Conservation (phyloP, 176 grass and related monocot genomes). For the Rhipidocladum racemiflorum region DNA sequence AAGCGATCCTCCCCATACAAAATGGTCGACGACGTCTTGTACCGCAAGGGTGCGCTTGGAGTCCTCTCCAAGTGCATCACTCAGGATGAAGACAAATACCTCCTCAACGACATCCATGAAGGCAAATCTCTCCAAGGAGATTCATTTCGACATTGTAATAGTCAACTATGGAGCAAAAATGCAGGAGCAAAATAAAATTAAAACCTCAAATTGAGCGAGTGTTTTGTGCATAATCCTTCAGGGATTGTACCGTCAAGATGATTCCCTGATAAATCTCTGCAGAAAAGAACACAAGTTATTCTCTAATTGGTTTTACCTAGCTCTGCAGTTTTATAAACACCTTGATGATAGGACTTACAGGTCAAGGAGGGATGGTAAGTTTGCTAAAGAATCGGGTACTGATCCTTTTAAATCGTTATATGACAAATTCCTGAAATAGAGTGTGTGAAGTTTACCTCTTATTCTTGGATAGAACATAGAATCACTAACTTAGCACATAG, state of each 20-base stretch:
- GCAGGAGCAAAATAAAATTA: no score
- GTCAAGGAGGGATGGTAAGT: not conserved
- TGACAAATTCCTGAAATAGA: constrained; percentile 5
- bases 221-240: not conserved
- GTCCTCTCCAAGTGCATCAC: no score
- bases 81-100: no score
- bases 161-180: no score
- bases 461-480: not conserved
- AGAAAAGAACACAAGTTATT: not conserved
- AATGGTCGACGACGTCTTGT: no score
- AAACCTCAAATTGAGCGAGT: no score
- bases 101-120: no score
- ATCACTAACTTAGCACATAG: not conserved
- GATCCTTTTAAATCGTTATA: not conserved
- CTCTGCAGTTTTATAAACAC: not conserved
- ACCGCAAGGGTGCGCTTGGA: no score
- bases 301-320: not conserved
- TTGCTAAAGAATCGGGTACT: not conserved
- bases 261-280: constrained; percentile 14
- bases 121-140: no score
- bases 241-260: not conserved
- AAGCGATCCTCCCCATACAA: no score
- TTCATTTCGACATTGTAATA: no score
- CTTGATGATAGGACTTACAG: not conserved
- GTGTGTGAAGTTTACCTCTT: not conserved